Conservation (phyloP, 2,329 filamentous ascomycete species). For the Chrysoporthe puriensis region DNA sequence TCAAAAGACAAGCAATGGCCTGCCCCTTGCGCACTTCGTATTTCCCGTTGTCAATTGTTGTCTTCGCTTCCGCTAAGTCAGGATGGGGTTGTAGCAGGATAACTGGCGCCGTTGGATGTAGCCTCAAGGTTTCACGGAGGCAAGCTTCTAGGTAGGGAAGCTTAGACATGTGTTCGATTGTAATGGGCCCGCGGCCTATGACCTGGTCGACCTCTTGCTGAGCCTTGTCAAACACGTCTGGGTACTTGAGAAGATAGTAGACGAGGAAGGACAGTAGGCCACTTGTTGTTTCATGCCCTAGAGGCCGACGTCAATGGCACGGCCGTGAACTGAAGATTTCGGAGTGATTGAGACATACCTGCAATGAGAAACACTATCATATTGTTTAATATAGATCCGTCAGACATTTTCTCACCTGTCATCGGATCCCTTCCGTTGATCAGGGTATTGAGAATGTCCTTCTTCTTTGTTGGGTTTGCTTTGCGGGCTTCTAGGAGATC, state of each 20-base stretch:
- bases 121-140: constrained; percentile 29
- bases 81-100: constrained; percentile 19
- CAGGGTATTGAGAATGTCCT: constrained; percentile 31
- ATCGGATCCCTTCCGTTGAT: constrained; percentile 28
- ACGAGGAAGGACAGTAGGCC: constrained; percentile 28
- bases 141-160: constrained; percentile 30
- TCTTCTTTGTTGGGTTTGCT: constrained; percentile 24
- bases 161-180: constrained; percentile 25
- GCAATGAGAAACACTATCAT: constrained; percentile 27
- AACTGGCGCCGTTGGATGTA: neutral
- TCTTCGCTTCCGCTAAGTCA: constrained; percentile 16
- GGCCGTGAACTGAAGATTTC: neutral
- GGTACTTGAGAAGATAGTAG: constrained; percentile 28
- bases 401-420: constrained; percentile 29
- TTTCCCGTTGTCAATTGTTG: constrained; percentile 24
- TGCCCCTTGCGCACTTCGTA: constrained; percentile 25
- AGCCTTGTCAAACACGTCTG: constrained; percentile 25
- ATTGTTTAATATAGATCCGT: constrained; percentile 30
- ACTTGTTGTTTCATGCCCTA: constrained; percentile 30
- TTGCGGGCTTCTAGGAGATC: constrained; percentile 9
- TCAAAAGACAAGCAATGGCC: constrained; percentile 23
- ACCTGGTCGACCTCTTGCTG: constrained; percentile 30
- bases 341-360: neutral
- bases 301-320: neutral
- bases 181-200: constrained; percentile 23